Base-by-base conservation (phyloP, 2,329 filamentous ascomycete genomes). In the Fusarium sp. region DNA sequence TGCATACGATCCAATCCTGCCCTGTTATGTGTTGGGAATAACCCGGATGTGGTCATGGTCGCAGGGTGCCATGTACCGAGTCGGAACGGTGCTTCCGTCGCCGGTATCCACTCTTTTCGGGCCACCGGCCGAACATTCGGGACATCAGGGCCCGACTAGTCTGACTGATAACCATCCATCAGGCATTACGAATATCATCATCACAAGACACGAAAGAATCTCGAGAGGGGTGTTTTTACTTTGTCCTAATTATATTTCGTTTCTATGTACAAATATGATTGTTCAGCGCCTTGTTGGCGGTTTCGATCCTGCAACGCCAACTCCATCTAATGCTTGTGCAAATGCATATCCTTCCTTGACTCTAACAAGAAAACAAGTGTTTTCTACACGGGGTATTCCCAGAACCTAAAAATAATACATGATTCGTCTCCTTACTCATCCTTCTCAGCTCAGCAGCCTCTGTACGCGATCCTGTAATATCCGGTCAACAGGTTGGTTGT, bases 381-480 rank as follows among this genome's bases (percentile, higher is more conserved):
- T 30, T 58, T 52, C 61, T 49, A 46, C 60, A 58, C 45, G 49
- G 66, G 64, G 69, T 74, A 75, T 74, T 52, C 62, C 38, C 45
- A 44, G 44, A 63, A 45, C 40, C 27, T 47, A 69, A 57, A 25
- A 69, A 49, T n/a, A 52, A 62, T 47, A 24, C 22, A 66, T 30
- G 40, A 46, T 29, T 40, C 13, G 32, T 30, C 48, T 24, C 18
- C 18, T 46, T 15, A 8, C 8, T n/a, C n/a, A 32, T 52, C 24
- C 25, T 30, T 16, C 22, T 74, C 57, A 79, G 25, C 62, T 68
- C 65, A 81, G 46, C 30, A 81, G 63, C 71, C 75, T 79, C 61
- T 79, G 75, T 18, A 81, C 81, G 40, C 80, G 77, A 61, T 79
- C 80, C n/a, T 77, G 73, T 56, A 83, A 78, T 11, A 80, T 74